phyloP scores from a whole-genome alignment of 129 eudicot genomes.

The Pseudognaphalium luteoalbum region DNA sequence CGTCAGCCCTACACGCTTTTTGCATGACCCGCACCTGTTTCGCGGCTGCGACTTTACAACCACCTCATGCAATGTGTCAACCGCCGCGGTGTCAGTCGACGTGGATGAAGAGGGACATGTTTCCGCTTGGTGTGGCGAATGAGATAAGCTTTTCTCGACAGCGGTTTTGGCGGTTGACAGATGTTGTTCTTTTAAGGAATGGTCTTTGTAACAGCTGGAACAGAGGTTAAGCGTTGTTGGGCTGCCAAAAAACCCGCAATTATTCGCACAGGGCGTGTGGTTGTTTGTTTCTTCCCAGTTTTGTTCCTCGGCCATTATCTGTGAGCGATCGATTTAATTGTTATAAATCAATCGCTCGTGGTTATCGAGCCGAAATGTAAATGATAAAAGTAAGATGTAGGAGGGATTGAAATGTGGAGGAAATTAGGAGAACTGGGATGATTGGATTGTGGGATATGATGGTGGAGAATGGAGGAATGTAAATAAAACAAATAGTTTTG shows the following conservation, averaged over 20 bases:
- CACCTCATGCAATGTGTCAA: slow-evolving; percentile 1
- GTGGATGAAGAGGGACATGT: slow-evolving; percentile 16
- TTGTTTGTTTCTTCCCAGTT: slow-evolving; percentile 51
- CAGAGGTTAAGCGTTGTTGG: slow-evolving; percentile 52
- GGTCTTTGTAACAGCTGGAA: slow-evolving; percentile 61
- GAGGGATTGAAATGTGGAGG: neutral
- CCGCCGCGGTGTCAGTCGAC: neutral
- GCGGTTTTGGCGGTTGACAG: slow-evolving; percentile 44
- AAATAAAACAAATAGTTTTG: no score
- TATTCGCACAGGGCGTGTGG: slow-evolving; percentile 48
- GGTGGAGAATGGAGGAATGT: slow-evolving; percentile 15
- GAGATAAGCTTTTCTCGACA: slow-evolving; percentile 38
- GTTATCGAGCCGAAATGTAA: neutral
- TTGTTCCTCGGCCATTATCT: slow-evolving; percentile 57
- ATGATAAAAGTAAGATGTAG: neutral
- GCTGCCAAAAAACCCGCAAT: slow-evolving; percentile 64
- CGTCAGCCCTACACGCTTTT: slow-evolving; percentile 55
- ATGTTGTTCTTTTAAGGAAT: slow-evolving; percentile 46
- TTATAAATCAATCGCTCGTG: slow-evolving; percentile 35
- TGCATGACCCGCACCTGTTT: slow-evolving; percentile 54
- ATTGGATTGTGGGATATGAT: slow-evolving; percentile 10
- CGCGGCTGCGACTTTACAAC: slow-evolving; percentile 23
- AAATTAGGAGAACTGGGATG: neutral
- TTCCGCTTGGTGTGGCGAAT: slow-evolving; percentile 24
- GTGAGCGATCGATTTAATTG: slow-evolving; percentile 34